Percentiles rank a stretch among this genome's conserved stretches.
Evolutionary conservation across 352 stramenopile species (phyloP).

Genomic region (Thraustochytrium striatum): DNA sequence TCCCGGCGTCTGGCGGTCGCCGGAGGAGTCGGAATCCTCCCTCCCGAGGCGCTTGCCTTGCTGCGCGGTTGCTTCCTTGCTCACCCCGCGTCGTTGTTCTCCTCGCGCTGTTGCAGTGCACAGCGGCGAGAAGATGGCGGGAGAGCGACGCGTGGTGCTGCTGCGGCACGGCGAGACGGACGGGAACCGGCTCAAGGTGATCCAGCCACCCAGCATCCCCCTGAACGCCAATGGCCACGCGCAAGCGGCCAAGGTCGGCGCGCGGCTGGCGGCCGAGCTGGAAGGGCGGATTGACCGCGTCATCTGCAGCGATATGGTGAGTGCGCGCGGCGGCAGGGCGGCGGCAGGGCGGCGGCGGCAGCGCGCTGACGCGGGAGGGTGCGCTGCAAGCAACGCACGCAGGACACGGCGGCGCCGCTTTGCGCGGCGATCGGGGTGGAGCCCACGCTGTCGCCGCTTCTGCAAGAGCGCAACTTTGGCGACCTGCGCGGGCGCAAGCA

Average conservation of each 20-base stretch:
- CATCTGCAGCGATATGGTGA: slow-evolving; percentile 41
- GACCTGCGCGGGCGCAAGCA: slow-evolving; percentile 23
- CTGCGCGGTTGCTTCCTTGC: too few species aligned
- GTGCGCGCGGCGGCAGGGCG: too few species aligned
- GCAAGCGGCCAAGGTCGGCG: slow-evolving; percentile 10
- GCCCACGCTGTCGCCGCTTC: slow-evolving; percentile 23
- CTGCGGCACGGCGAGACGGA: slow-evolving; percentile 48
- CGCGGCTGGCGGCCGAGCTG: background rate
- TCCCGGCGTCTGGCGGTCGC: too few species aligned
- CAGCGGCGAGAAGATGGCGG: too few species aligned
- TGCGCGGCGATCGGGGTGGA: background rate
- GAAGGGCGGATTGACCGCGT: background rate
- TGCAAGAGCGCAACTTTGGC: slow-evolving; percentile 45
- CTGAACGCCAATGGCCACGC: slow-evolving; percentile 44
- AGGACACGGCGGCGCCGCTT: slow-evolving; percentile 37
- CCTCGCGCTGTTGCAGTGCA: too few species aligned
- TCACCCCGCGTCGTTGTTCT: too few species aligned
- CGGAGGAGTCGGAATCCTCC: too few species aligned
- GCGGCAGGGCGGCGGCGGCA: too few species aligned
- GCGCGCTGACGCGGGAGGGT: too few species aligned
- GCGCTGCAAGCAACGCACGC: slow-evolving; percentile 33
- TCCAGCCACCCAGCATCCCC: slow-evolving; percentile 24
- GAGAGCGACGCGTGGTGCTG: too few species aligned
- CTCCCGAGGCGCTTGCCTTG: too few species aligned
- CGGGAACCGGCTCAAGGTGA: slow-evolving; percentile 23